A percentile compares a stretch with the other conserved stretches of the same genome.
Evolutionary conservation across 2,329 filamentous ascomycete genomes (phyloP).

Genomic region (Epichloe elymi): DNA sequence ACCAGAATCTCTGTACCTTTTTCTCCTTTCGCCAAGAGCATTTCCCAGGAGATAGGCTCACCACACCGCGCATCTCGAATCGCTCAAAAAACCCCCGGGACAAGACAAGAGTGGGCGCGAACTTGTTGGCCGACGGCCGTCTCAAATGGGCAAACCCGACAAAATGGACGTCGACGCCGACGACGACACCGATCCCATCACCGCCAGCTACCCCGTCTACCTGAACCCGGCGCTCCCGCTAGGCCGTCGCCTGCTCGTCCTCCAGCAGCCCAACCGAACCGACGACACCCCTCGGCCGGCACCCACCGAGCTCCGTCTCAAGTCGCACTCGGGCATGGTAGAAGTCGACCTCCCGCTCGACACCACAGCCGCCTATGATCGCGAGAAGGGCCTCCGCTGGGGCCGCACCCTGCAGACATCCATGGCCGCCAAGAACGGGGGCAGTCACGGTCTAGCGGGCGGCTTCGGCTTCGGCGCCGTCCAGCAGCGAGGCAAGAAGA

Average conservation of each 20-base stretch:
- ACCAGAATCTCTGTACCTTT: too few relatives aligned
- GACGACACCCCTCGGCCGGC: conserved; percentile 36
- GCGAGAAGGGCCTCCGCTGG: conserved; percentile 69
- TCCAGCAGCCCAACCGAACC: conserved; percentile 78
- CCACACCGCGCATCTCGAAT: background rate
- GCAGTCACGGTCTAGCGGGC: conserved; percentile 56
- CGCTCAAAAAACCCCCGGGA: too few relatives aligned
- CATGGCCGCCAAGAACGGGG: conserved; percentile 44
- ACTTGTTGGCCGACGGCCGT: background rate
- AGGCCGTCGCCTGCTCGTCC: conserved; percentile 57
- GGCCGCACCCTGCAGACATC: conserved; percentile 60
- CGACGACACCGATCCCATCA: conserved; percentile 54
- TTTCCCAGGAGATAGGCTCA: too few relatives aligned
- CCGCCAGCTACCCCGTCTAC: conserved; percentile 70
- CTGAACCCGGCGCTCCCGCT: conserved; percentile 59
- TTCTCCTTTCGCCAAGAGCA: too few relatives aligned
- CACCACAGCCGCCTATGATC: conserved; percentile 63
- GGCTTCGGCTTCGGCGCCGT: conserved; percentile 52
- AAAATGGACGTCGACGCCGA: conserved; percentile 14
- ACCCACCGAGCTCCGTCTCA: conserved; percentile 67
- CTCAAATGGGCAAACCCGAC: conserved; percentile 3
- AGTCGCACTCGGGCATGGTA: conserved; percentile 67
- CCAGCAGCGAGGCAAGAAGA: conserved; percentile 28
- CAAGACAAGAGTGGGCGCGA: background rate
- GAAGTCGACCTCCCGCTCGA: conserved; percentile 85